phyloP scores from a whole-genome alignment of 345 rosid species.

The Corymbia maculata region DNA sequence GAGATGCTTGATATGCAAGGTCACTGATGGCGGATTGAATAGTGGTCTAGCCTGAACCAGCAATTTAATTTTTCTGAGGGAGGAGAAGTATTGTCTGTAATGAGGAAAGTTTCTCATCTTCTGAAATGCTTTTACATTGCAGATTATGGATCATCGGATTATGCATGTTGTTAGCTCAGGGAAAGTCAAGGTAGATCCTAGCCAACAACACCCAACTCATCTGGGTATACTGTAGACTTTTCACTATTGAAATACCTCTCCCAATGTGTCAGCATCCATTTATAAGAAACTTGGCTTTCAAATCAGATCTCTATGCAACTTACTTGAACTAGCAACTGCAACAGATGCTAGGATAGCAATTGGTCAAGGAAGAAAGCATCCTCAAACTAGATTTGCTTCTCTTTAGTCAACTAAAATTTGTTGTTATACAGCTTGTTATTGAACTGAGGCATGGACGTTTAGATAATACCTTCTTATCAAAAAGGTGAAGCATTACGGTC shows the following conservation, averaged over 20 bases:
- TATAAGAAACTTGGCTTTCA: neutral
- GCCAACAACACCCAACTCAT: neutral
- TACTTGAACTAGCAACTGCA: neutral
- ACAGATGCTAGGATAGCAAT: neutral
- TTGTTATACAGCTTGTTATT: neutral
- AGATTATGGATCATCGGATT: neutral
- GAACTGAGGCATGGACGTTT: neutral
- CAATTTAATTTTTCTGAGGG: neutral
- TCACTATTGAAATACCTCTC: neutral
- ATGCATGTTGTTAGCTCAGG: neutral
- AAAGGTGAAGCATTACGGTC: neutral
- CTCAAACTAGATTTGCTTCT: neutral
- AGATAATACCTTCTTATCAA: neutral
- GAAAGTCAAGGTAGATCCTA: neutral
- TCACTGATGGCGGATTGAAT: slow-evolving; percentile 2
- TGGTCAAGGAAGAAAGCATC: neutral
- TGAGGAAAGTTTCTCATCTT: neutral
- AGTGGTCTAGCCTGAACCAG: neutral
- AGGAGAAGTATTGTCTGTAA: neutral
- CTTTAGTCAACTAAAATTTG: neutral
- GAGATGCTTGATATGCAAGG: slow-evolving; percentile 94
- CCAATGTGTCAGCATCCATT: neutral
- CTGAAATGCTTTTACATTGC: neutral
- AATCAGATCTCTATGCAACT: neutral
- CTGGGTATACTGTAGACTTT: neutral